Percentiles rank a stretch among this genome's conserved stretches.
Evolutionary conservation across 305 asterid genomes (phyloP).

Genomic region (Rubia tinctorum): DNA sequence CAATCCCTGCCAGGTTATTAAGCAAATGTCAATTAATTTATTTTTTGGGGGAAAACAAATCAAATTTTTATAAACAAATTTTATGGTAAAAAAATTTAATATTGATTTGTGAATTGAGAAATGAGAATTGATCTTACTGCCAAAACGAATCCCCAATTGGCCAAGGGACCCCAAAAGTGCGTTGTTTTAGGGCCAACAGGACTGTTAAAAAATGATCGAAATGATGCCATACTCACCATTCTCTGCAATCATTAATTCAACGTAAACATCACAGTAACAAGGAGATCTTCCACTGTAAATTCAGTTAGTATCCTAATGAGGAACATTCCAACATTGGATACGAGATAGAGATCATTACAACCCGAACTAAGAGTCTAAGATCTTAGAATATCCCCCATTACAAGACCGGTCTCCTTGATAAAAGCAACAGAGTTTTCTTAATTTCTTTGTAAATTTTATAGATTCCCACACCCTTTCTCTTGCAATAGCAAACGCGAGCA

Average conservation of each 20-base stretch:
- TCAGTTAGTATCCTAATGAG: no score
- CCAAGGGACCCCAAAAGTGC: constrained; percentile 93
- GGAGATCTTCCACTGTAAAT: no score
- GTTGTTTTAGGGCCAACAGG: constrained; percentile 93
- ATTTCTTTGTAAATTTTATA: no score
- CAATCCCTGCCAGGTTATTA: constrained; percentile 39
- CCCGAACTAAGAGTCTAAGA: no score
- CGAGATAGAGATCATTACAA: no score
- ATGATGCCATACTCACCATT: constrained; percentile 24
- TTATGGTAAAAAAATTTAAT: constrained; percentile 1
- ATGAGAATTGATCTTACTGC: constrained; percentile 42
- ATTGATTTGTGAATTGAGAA: constrained; percentile 14
- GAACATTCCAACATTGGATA: no score
- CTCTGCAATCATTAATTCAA: background rate
- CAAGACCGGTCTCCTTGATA: no score
- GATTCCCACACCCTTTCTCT: no score
- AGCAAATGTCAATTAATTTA: background rate
- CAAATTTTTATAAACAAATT: background rate
- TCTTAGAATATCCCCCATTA: no score
- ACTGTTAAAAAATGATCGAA: constrained; percentile 75
- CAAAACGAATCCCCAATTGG: constrained; percentile 86
- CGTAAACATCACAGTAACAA: background rate
- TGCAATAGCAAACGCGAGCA: no score
- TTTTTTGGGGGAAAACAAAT: no score
- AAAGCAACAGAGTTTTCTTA: no score